phyloP scores from a whole-genome alignment of 2,329 filamentous ascomycete genomes.

The Alternaria novae-zelandiae region DNA sequence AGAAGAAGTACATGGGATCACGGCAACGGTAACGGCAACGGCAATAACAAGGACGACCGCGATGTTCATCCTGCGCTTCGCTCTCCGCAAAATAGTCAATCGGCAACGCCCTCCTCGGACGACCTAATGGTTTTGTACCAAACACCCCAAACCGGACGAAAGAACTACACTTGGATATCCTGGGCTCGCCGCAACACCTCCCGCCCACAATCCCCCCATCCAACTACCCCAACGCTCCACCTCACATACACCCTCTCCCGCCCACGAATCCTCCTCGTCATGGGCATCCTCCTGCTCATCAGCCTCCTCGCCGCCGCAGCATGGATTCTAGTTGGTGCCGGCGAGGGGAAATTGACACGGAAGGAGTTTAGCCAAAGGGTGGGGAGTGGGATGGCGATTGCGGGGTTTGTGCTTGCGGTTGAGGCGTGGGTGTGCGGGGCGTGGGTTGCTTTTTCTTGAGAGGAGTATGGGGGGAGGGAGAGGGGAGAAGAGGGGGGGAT shows the following conservation, averaged over 20 bases:
- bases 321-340: neutral
- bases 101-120: neutral
- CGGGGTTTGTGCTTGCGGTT: neutral
- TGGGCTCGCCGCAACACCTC: neutral
- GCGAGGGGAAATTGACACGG: neutral
- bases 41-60: neutral
- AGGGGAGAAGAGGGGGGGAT: too few species aligned
- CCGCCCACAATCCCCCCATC: too few species aligned
- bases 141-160: neutral
- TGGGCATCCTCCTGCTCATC: constrained; percentile 20
- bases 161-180: neutral
- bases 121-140: neutral
- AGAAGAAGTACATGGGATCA: constrained; percentile 15
- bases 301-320: constrained; percentile 21
- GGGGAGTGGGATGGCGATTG: neutral
- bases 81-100: rapidly evolving
- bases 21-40: constrained; percentile 12
- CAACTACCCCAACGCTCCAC: neutral
- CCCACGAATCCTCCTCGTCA: constrained; percentile 17
- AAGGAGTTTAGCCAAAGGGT: neutral
- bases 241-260: constrained; percentile 15
- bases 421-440: neutral
- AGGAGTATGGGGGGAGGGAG: neutral
- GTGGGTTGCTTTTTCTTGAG: neutral
- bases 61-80: neutral